Evolutionary conservation across 768 basidiomycete species (phyloP), one percentile per base, ranked within the genome.

Genomic region (Mycena rosella): DNA sequence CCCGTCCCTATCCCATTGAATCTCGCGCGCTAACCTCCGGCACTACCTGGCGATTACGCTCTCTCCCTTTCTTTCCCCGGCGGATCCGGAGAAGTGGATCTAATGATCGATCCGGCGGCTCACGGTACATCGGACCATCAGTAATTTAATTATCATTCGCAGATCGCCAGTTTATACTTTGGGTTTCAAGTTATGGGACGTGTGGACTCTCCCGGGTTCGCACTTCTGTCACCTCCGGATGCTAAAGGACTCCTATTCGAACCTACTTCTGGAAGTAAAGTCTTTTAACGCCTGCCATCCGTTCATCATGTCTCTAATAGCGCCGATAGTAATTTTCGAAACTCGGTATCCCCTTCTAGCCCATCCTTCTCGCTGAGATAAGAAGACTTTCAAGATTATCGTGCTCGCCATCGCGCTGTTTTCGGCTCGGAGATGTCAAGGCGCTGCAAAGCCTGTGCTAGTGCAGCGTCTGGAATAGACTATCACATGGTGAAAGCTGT

Each of bases 391-490:
- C 40, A 53, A 52, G 51, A 65, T 38, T 52, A 49, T 24, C 52
- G 27, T 60, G 55, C 65, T 64, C 44, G 17, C 34, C 47, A 60
- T 70, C 53, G 64, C 64, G 63, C 60, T 58, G 22, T 56, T 67
- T 70, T 64, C 65, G 69, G 60, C 49, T 60, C 60, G 47, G 27
- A 52, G 29, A 22, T 61, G 60, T 18, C 58, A 67, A 63, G 42
- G 69, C 69, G 51, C 63, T 69, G 68, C 60, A 63, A 63, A 67
- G 65, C 52, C 63, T 58, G 63, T 67, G 69, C 49, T 70, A 58
- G 26, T 30, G 29, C n/a, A 47, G 34, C 52, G 44, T 57, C 60
- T 58, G 64, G 52, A 66, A 66, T 63, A 67, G 62, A 60, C 65
- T 70, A 63, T 70, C 69, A 58, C 45, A 34, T 30, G 58, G 58